Base-by-base conservation (phyloP, 305 asterid genomes). In the Fraxinus ornus region DNA sequence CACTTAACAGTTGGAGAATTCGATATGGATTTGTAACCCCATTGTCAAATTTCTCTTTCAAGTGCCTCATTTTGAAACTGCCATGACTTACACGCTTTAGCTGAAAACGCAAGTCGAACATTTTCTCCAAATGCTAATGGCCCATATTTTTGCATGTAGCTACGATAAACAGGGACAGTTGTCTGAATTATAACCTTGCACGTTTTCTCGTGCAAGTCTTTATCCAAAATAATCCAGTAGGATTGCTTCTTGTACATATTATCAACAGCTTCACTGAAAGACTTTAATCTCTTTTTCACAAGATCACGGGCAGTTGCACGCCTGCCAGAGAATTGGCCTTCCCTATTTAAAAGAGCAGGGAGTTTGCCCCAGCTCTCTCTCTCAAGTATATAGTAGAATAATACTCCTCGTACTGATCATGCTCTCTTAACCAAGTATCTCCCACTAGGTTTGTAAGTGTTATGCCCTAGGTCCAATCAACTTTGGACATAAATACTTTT, bases 141-240 rank as follows among this genome's bases (percentile, higher is more conserved):
- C 13, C 97, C 97, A 22, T 94, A 94, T 77, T 90, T 93, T 86
- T 94, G 97, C 97, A 94, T 93, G 88, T 93, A 94, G 89, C 98
- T 93, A 12, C 98, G 93, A 26, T 93, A 94, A 19, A 94, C 97
- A 24, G 98, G 98, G 47, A 94, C 21, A n/a, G n/a, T n/a, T n/a
- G n/a, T n/a, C n/a, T n/a, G n/a, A n/a, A n/a, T n/a, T n/a, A n/a
- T 90, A 36, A 83, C 88, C 85, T 90, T 95, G 62, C 90, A 70
- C 4, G 87, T 86, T 90, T 88, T 92, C 81, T 93, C 94, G 73
- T 93, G 86, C 28, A 93, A 62, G 60, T 91, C 98, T 71, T 88
- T 90, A 84, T 94, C 98, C 70, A 88, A 33, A 17, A 92, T 82
- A n/a, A 91, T 87, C 90, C 91, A 93, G 49, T 36, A 81, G 10